Evolutionary conservation across 352 stramenopile genomes (phyloP).

Genomic region (Phytophthora citrophthora): DNA sequence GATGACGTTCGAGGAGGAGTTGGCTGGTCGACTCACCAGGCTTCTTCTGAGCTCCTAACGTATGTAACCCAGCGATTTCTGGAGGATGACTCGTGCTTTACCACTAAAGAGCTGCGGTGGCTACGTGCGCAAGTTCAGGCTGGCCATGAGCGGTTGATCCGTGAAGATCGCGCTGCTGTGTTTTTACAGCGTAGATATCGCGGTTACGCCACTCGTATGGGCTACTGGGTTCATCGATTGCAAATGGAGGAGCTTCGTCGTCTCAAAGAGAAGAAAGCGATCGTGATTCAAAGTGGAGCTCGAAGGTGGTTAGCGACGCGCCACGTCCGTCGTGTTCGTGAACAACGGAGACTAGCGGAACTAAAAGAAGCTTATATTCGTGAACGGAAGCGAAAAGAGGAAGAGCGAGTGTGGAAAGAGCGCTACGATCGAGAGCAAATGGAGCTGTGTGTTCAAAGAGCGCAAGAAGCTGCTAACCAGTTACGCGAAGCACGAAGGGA

Average conservation of each 20-base stretch:
- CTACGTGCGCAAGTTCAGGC: constrained; percentile 46
- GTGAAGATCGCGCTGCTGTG: constrained; percentile 51
- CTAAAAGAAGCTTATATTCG: constrained; percentile 65
- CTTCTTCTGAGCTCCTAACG: constrained; percentile 50
- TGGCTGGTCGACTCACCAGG: constrained; percentile 30
- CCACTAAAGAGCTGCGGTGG: constrained; percentile 49
- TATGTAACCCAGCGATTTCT: constrained; percentile 58
- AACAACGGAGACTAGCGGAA: constrained; percentile 45
- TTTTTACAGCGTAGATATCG: constrained; percentile 64
- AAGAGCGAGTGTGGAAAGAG: constrained; percentile 57
- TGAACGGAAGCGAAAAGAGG: constrained; percentile 63
- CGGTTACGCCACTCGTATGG: constrained; percentile 49
- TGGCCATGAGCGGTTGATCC: constrained; percentile 35
- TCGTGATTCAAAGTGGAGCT: constrained; percentile 42
- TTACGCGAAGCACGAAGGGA: constrained; percentile 70
- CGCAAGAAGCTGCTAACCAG: constrained; percentile 49
- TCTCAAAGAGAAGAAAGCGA: constrained; percentile 42
- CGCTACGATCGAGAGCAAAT: constrained; percentile 68
- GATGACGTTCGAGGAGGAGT: not conserved
- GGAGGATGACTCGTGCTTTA: constrained; percentile 35
- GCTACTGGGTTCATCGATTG: constrained; percentile 47
- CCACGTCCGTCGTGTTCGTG: constrained; percentile 31
- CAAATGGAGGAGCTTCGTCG: constrained; percentile 36
- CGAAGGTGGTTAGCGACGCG: constrained; percentile 47
- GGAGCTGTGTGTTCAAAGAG: constrained; percentile 53